These are phyloP conservation scores for Rickenella mellea DNA, from an alignment of 768 basidiomycete genomes.

Conservation along the genomic window DNA sequence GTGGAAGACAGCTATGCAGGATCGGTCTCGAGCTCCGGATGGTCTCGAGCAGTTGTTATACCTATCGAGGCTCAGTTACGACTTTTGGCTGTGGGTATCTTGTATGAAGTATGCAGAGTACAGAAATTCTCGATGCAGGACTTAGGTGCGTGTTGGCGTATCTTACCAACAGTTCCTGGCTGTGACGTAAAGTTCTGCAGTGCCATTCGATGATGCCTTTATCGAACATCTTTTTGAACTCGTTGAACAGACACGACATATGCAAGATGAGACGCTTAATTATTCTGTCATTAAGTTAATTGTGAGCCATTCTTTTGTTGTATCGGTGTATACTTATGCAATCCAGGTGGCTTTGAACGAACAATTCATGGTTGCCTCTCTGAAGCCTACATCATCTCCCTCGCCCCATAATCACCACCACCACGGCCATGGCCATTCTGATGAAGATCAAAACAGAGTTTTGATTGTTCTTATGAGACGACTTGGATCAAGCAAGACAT, in stretches of 20 bases:
- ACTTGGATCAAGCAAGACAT: conserved; percentile 81
- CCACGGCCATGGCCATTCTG: conserved; percentile 5
- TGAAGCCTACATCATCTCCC: conserved; percentile 20
- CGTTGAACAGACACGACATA: conserved; percentile 82
- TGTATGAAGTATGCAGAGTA: conserved; percentile 91
- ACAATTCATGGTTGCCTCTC: conserved; percentile 92
- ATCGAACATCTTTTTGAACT: conserved; percentile 87
- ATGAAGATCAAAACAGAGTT: conserved; percentile 63
- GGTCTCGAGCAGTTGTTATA: conserved; percentile 28
- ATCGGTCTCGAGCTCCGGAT: conserved; percentile 24
- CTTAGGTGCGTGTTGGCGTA: conserved; percentile 45
- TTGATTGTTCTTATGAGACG: conserved; percentile 78
- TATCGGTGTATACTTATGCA: conserved; percentile 5
- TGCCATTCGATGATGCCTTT: conserved; percentile 72
- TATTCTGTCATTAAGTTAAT: conserved; percentile 93
- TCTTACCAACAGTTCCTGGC: neutral
- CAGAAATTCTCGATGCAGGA: conserved; percentile 75
- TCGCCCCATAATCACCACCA: conserved; percentile 4
- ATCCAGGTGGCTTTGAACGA: conserved; percentile 85
- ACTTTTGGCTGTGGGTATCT: conserved; percentile 55
- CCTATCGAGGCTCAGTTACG: conserved; percentile 82
- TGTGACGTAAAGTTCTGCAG: conserved; percentile 27
- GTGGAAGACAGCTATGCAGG: conserved; percentile 43
- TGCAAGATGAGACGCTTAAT: conserved; percentile 88
- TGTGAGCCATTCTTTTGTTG: conserved; percentile 27